Base-by-base conservation (phyloP, 306 rosid species). In the Rosa rugosa region DNA sequence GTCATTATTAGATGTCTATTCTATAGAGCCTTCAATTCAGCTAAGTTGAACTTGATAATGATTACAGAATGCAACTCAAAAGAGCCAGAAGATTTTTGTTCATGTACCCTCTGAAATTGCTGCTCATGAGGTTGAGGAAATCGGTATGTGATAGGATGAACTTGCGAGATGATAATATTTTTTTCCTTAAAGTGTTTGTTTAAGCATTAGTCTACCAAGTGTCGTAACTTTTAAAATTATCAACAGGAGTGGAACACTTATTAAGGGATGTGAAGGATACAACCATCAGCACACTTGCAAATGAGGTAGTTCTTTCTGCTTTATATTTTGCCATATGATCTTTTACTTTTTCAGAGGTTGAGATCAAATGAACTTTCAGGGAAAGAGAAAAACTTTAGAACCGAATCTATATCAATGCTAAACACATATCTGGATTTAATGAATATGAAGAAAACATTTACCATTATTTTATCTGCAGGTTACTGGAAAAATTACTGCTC, bases 91-190 rank as follows among this genome's bases (percentile, higher is more conserved):
- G 86, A 87, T 93, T 46, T 93, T 91, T 79, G 95, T 93, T 14
- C 98, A 93, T 42, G 98, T 93, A 42, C 92, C 81, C 40, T 91
- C 97, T 11, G 98, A 88, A 84, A 91, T 94, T 75, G 98, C 97
- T 57, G 97, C 97, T 71, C 97, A 89, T 23, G 98, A 93, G 81
- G 98, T 93, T 71, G 94, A 93, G 87, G 98, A 93, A 86, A 91
- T 91, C 23, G 97, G 98, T 94, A 89, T 77, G 86, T 65, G 10
- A 1, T 81, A 71, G 36, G 25, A 83, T 42, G 74, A 72, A 67
- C 17, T 11, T 60, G 38, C 36, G 8, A 23, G 38, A 23, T 60
- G 18, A 60, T 11, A 25, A 4, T 25, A 7, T n/a, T 22, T 42
- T 49, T 13, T 14, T 6, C 67, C 5, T 17, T 14, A 0, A 8